phyloP scores from a whole-genome alignment of 768 basidiomycete genomes.

The Russula ochroleuca region DNA sequence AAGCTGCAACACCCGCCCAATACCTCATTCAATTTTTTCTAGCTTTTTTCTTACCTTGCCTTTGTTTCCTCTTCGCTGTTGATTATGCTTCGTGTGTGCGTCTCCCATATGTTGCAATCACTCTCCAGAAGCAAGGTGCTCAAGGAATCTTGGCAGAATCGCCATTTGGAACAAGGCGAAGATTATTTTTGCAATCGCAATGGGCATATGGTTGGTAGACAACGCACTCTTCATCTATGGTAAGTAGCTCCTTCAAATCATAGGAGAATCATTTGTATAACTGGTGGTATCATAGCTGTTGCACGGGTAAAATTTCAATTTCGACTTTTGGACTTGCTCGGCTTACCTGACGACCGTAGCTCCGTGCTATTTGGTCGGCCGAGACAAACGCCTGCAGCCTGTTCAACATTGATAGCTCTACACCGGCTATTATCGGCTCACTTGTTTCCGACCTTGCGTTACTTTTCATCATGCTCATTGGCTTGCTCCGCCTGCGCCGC shows the following conservation, averaged over 20 bases:
- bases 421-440: not conserved
- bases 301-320: not conserved
- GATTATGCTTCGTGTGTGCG: slow-evolving; percentile 9
- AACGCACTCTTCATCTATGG: not conserved
- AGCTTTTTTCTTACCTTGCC: not conserved
- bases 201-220: not conserved
- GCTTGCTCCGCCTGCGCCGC: not conserved
- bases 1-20: no score
- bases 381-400: not conserved
- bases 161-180: slow-evolving; percentile 10
- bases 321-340: not conserved
- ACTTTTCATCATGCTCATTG: not conserved
- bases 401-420: not conserved
- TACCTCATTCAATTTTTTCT: not conserved
- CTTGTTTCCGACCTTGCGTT: not conserved
- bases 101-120: not conserved
- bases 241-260: not conserved
- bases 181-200: not conserved
- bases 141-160: not conserved
- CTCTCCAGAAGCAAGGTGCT: not conserved
- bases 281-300: not conserved
- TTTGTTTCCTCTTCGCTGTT: not conserved
- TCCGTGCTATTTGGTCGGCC: not conserved
- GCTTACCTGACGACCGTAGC: not conserved
- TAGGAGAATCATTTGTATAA: not conserved